Base-by-base conservation (phyloP, 768 basidiomycete genomes). In the Cystobasidium tubakii region DNA sequence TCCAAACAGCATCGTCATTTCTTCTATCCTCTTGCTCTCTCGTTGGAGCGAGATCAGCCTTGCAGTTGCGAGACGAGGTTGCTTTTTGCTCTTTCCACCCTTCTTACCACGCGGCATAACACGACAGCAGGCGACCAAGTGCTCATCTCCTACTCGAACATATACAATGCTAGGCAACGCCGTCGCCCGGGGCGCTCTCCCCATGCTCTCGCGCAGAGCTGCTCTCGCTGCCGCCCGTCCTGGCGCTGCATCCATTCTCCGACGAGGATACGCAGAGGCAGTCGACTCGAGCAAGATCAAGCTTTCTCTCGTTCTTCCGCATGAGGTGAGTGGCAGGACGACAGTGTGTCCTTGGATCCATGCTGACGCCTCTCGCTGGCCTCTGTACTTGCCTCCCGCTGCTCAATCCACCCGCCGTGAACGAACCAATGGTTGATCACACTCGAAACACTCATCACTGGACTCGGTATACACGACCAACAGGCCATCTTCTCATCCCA, bases 301-400 rank as follows among this genome's bases (percentile, higher is more conserved):
- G 79, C 88, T 99, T 74, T 92, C 92, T 23, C 85, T 99, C 79
- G 90, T 90, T 66, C 88, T 99, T 73, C 96, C 96, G 66, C 94
- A 98, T 83, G 88, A 96, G 85, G 96, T 95, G 53, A n/a, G n/a
- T n/a, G n/a, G n/a, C n/a, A n/a, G n/a, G n/a, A n/a, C n/a, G n/a
- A n/a, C n/a, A n/a, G n/a, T n/a, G n/a, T n/a, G n/a, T n/a, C n/a
- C n/a, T n/a, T n/a, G n/a, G n/a, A n/a, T n/a, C n/a, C n/a, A n/a
- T n/a, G n/a, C n/a, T n/a, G n/a, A n/a, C n/a, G n/a, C 23, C 27
- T 31, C 34, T 34, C 3, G 27, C 25, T 39, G 39, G 15, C 39
- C 15, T 15, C 7, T 6, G 39, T 15, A 6, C 21, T 50, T 50
- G 9, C 46, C 10, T 15, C 46, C 46, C 46, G 46, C 21, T 19